A percentile compares a stretch with the other conserved stretches of the same genome.
Evolutionary conservation across 2,329 filamentous ascomycete species (phyloP).

Genomic region (Nemania bipapillata): DNA sequence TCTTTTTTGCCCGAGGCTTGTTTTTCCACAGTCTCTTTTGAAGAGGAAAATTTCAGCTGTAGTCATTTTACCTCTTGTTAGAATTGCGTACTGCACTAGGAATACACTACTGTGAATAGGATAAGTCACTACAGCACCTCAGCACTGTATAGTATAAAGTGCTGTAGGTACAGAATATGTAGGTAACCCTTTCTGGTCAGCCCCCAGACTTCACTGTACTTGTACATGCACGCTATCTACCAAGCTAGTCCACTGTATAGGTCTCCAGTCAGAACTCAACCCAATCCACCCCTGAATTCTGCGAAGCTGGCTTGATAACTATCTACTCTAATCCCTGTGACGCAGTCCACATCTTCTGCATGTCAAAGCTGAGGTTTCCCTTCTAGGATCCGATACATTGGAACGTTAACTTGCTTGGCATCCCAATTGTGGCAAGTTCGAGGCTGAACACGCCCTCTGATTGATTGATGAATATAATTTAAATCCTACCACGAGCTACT

Average conservation of each 20-base stretch:
- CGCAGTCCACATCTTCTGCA: slow-evolving; percentile 12
- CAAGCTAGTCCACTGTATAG: not conserved
- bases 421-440: slow-evolving; percentile 27
- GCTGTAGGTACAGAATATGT: too few relatives aligned
- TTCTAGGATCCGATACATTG: slow-evolving; percentile 34
- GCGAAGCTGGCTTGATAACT: too few relatives aligned
- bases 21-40: not conserved
- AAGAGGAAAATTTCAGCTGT: not conserved
- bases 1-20: not conserved
- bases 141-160: not conserved
- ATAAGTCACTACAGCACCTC: not conserved
- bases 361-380: slow-evolving; percentile 27
- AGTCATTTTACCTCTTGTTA: not conserved
- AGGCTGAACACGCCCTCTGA: slow-evolving; percentile 6
- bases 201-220: not conserved
- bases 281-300: not conserved
- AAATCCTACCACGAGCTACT: slow-evolving; percentile 10
- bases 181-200: too few relatives aligned
- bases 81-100: not conserved
- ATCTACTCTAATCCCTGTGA: not conserved
- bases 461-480: slow-evolving; percentile 16
- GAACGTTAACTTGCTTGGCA: slow-evolving; percentile 24
- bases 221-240: too few relatives aligned
- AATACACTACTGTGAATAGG: not conserved
- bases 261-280: not conserved